phyloP scores from a whole-genome alignment of 345 rosid species.

The Adansonia digitata region DNA sequence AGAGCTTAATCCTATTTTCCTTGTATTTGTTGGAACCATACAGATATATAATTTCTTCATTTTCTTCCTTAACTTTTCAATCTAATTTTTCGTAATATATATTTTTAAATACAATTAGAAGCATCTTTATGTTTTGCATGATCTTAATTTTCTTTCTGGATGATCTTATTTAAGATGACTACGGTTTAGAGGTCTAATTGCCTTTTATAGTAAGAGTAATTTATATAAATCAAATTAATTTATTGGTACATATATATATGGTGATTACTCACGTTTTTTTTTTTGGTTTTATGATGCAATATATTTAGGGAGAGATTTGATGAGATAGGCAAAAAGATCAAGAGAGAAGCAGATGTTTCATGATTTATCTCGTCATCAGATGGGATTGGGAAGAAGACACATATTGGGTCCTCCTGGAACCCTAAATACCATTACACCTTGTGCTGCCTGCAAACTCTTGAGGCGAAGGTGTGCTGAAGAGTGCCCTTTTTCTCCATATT shows the following conservation, averaged over 20 bases:
- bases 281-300: neutral
- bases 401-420: constrained; percentile 74
- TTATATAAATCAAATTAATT: no score
- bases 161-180: no score
- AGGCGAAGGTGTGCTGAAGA: constrained; percentile 95
- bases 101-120: no score
- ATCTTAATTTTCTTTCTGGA: no score
- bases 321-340: constrained; percentile 79
- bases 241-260: neutral
- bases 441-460: constrained; percentile 95
- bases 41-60: no score
- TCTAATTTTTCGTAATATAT: no score
- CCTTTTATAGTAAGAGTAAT: no score
- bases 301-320: constrained; percentile 65
- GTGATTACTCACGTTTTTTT: neutral
- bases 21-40: no score
- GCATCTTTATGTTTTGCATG: no score
- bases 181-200: no score
- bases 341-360: constrained; percentile 72
- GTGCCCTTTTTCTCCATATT: constrained; percentile 94
- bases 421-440: constrained; percentile 91
- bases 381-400: constrained; percentile 87
- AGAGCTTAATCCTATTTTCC: no score
- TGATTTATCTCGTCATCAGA: constrained; percentile 35
- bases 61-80: no score